Base-by-base conservation (phyloP, 2,329 filamentous ascomycete genomes). In the Sarocladium oryzae region DNA sequence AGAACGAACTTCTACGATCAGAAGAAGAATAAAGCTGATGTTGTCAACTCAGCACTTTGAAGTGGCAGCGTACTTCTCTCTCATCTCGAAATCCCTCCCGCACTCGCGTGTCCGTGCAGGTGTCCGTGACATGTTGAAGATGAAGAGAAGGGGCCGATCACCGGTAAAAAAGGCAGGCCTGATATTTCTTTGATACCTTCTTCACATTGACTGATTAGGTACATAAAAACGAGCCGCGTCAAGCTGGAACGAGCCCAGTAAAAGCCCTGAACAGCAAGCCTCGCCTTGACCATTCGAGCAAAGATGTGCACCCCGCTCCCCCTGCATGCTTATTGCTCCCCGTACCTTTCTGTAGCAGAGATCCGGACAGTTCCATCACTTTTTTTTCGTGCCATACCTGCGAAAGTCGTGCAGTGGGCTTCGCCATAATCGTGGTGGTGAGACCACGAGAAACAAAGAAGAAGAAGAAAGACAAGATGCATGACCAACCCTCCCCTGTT, bases 401-500 rank as follows among this genome's bases (percentile, higher is more conserved):
- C 28, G 7, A 13, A 30, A 30, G 7, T 30, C n/a, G n/a, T 30
- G 28, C 28, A 30, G 7, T 13, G 7, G 13, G 28, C 28, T 30
- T 7, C 13, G 15, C 5, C 33, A 36, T 20, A 16, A 43, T 30
- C 21, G 10, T n/a, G 18, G 18, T 10, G 10, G 36, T 16, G 51
- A 55, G 49, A 51, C 49, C 53, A 41, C 53, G 51, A 28, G 48
- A 55, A 48, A 40, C 16, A 52, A 51, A 56, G 54, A 24, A 30
- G 32, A 48, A 50, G 35, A 38, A 51, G 20, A 21, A 37, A 48
- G 45, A 21, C 21, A 45, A 36, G 52, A 50, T 28, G 48, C 51
- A 56, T 56, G 53, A 52, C 23, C 38, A 51, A 57, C 58, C 48
- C 48, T 57, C 54, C 52, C 38, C 36, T 51, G 49, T 30, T 30